A percentile compares a stretch with the other conserved stretches of the same genome.
These are phyloP conservation scores for Populus davidiana DNA, from an alignment of 345 rosid genomes.

Conservation along the genomic window DNA sequence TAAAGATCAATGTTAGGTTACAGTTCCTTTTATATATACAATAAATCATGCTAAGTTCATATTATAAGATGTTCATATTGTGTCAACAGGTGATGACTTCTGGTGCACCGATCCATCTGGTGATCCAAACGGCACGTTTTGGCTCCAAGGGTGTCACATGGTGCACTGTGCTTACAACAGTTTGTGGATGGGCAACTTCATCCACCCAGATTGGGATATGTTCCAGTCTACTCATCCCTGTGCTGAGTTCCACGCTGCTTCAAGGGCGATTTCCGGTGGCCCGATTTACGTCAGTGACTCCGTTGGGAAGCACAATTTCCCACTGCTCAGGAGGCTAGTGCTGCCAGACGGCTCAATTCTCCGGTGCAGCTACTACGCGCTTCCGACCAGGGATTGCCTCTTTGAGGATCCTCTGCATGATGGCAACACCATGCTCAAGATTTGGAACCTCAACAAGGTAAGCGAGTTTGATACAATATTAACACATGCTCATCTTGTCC, in stretches of 20 bases:
- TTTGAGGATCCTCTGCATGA: conserved; percentile 93
- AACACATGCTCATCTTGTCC: too few species aligned
- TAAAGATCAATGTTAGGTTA: too few species aligned
- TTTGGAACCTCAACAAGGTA: conserved; percentile 97
- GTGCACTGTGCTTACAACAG: conserved; percentile 99
- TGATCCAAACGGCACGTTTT: conserved; percentile 87
- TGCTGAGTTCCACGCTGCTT: conserved; percentile 94
- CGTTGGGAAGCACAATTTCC: conserved; percentile 80
- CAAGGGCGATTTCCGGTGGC: conserved; percentile 92
- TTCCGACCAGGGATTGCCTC: conserved; percentile 85
- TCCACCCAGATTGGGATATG: conserved; percentile 99
- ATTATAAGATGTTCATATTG: background rate
- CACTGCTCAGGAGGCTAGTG: conserved; percentile 61
- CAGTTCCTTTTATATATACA: too few species aligned
- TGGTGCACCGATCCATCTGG: conserved; percentile 99
- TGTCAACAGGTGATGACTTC: conserved; percentile 74
- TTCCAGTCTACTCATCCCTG: conserved; percentile 97
- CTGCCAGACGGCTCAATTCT: conserved; percentile 76
- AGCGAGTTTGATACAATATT: background rate
- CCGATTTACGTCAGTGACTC: conserved; percentile 82
- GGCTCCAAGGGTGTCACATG: conserved; percentile 99
- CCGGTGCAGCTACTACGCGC: conserved; percentile 82
- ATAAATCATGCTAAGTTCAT: background rate
- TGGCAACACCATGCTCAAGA: conserved; percentile 98
- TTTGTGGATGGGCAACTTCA: conserved; percentile 98